Base-by-base conservation (phyloP, 495 filamentous ascomycete genomes). In the Aspergillus sparsus region DNA sequence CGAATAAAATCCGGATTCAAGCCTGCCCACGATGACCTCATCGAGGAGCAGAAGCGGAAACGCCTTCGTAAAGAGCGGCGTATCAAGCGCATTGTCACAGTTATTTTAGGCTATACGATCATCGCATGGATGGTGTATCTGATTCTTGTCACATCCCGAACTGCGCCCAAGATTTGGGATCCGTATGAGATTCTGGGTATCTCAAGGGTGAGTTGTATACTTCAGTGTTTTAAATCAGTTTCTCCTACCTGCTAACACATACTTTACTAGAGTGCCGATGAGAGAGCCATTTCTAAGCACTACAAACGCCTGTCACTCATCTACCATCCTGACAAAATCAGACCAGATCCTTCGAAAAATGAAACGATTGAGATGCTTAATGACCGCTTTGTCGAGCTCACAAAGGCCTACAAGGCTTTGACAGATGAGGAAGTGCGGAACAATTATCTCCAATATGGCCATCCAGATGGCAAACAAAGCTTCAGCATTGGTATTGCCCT, bases 401-500 rank as follows among this genome's bases (percentile, higher is more conserved):
- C 91, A 51, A 98, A 98, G 78, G 94, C 94, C 6, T 97, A 96
- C 81, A 97, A 98, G 74, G 87, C 95, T 7, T 80, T 98, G 45
- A 98, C 95, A 8, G 94, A 98, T 67, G 94, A 98, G 73, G 94
- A 98, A 41, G 82, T 98, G 46, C 89, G 95, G 52, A 95, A 97
- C 73, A 98, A 98, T 78, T 98, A 88, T 70, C 86, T 93, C 37
- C 90, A 96, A 71, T 98, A 87, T 71, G 94, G 94, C 47, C 92
- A 98, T 72, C 94, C 94, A 6, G 94, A 98, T 70, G 94, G 94
- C 54, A 97, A 97, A 79, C 94, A 98, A 72, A 92, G 92, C 68
- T 93, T 89, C 80, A 97, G 93, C 74, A 97, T 98, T 69, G 93
- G 96, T 60, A 98, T 98, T 65, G 94, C 93, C 32, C 83, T 98